These are phyloP conservation scores for Terana coerulea DNA, from an alignment of 768 basidiomycete species.

Conservation along the genomic window DNA sequence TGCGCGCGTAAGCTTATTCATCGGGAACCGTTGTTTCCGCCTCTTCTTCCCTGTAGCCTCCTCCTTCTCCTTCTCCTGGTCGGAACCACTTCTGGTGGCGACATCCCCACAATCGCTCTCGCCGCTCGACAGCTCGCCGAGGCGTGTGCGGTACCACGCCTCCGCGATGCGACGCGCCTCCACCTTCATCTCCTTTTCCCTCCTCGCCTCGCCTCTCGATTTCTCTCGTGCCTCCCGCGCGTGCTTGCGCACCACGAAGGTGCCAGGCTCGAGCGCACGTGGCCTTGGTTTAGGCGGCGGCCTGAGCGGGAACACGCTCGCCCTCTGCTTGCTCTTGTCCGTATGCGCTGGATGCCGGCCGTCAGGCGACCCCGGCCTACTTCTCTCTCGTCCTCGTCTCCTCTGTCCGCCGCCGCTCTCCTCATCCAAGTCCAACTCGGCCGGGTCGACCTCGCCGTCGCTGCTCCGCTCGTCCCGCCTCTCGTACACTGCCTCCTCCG, in stretches of 20 bases:
- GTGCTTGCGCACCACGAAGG: background rate
- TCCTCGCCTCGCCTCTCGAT: background rate
- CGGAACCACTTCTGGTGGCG: too few relatives aligned
- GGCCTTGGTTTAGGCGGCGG: background rate
- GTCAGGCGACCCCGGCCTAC: background rate
- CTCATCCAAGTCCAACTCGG: background rate
- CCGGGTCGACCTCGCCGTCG: conserved; percentile 13
- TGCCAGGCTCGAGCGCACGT: background rate
- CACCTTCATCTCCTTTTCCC: background rate
- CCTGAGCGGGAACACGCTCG: too few relatives aligned
- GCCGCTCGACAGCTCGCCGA: background rate
- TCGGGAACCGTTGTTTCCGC: background rate
- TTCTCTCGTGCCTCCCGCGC: background rate
- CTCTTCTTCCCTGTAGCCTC: background rate
- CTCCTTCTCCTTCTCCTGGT: conserved; percentile 3
- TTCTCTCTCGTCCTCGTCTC: background rate
- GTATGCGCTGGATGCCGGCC: background rate
- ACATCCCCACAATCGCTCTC: too few relatives aligned
- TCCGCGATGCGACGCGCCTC: background rate
- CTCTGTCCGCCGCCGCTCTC: conserved; percentile 1
- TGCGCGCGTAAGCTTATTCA: background rate
- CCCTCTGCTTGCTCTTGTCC: background rate
- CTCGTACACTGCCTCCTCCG: too few relatives aligned
- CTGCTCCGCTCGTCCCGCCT: conserved; percentile 1
- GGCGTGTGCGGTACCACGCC: background rate